phyloP scores from a whole-genome alignment of 169 alveolate species.

The Plasmodium malariae region DNA sequence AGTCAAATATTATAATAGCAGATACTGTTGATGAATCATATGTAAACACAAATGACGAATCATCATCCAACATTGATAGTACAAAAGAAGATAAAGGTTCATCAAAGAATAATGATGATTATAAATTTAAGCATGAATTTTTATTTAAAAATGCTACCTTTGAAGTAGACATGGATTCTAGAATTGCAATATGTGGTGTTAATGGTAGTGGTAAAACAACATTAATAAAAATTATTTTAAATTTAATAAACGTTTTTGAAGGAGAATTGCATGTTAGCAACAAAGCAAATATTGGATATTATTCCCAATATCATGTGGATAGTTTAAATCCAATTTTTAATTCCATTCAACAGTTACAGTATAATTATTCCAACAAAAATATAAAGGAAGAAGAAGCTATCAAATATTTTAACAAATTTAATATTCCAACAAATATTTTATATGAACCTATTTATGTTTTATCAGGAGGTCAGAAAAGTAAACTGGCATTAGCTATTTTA shows the following conservation, averaged over 20 bases:
- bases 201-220: slow-evolving; percentile 99
- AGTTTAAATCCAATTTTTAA: slow-evolving; percentile 93
- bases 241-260: slow-evolving; percentile 89
- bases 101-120: slow-evolving; percentile 18
- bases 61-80: neutral
- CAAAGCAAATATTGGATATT: slow-evolving; percentile 94
- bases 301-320: slow-evolving; percentile 97
- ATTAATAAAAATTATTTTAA: slow-evolving; percentile 92
- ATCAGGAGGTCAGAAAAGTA: slow-evolving; percentile 98
- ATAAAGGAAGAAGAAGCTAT: slow-evolving; percentile 91
- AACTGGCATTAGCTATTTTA: slow-evolving; percentile 97
- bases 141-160: slow-evolving; percentile 79
- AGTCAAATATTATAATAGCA: slow-evolving; percentile 52
- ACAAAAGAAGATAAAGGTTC: slow-evolving; percentile 12
- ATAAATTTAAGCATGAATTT: slow-evolving; percentile 77
- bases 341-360: slow-evolving; percentile 95
- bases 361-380: slow-evolving; percentile 86
- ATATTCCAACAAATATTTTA: slow-evolving; percentile 95
- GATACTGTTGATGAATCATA: slow-evolving; percentile 31
- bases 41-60: slow-evolving; percentile 13
- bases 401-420: slow-evolving; percentile 94
- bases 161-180: slow-evolving; percentile 86
- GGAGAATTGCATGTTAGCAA: slow-evolving; percentile 94
- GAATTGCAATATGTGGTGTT: slow-evolving; percentile 98
- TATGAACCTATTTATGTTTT: slow-evolving; percentile 96